These are phyloP conservation scores for Trametes gibbosa DNA, from an alignment of 768 basidiomycete species.

Conservation along the genomic window DNA sequence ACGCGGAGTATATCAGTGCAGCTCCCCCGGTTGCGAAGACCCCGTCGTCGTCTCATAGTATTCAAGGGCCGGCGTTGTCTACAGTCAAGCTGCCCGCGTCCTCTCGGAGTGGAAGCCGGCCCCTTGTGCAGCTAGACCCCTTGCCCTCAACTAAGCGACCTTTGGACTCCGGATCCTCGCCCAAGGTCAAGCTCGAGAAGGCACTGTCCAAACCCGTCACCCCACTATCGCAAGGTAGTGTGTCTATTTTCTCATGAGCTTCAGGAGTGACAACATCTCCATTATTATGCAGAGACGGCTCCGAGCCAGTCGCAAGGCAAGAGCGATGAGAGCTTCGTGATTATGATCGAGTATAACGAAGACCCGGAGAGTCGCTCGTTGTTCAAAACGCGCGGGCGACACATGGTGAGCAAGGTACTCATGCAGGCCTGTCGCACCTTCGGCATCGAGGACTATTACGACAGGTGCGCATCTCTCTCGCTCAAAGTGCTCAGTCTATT, in stretches of 20 bases:
- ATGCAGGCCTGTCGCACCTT: slow-evolving; percentile 41
- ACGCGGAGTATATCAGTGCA: slow-evolving; percentile 1
- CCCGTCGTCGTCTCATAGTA: not conserved
- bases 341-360: slow-evolving; percentile 20
- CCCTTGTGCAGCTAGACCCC: slow-evolving; percentile 4
- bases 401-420: slow-evolving; percentile 41
- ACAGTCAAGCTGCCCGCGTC: not conserved
- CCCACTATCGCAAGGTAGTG: not conserved
- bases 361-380: slow-evolving; percentile 22
- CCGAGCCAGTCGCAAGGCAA: not conserved
- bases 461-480: slow-evolving; percentile 3
- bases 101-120: not conserved
- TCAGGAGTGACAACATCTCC: not conserved
- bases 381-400: slow-evolving; percentile 45
- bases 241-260: not conserved
- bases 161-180: not conserved
- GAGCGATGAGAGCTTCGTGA: slow-evolving; percentile 21
- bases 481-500: not conserved
- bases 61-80: not conserved
- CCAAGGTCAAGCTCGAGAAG: slow-evolving; percentile 13
- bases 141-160: not conserved
- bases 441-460: slow-evolving; percentile 28
- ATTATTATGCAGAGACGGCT: not conserved
- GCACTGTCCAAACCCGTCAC: not conserved
- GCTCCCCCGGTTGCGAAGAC: not conserved